Conservation (phyloP, 805 yeast species). For the Wickerhamomyces rabaulensis region DNA sequence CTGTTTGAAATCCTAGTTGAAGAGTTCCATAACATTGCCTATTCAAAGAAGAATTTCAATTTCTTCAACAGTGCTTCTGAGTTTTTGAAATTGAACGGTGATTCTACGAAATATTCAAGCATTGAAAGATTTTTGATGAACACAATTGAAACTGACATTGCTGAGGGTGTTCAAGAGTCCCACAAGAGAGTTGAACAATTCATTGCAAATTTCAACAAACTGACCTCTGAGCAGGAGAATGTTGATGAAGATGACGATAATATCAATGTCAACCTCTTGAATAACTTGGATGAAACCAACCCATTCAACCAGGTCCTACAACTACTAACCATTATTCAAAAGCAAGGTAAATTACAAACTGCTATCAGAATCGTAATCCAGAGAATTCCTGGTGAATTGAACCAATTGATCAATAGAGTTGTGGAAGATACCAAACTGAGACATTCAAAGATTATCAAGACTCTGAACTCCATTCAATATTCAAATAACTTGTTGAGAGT, state of each 20-base stretch:
- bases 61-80: slow-evolving; percentile 20
- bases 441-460: slow-evolving; percentile 39
- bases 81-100: slow-evolving; percentile 11
- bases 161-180: slow-evolving; percentile 40
- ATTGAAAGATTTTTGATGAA: slow-evolving; percentile 51
- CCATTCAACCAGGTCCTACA: slow-evolving; percentile 51
- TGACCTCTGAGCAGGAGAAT: slow-evolving; percentile 12
- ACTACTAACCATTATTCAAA: slow-evolving; percentile 51
- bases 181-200: slow-evolving; percentile 33
- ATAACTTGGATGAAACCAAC: slow-evolving; percentile 32
- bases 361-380: slow-evolving; percentile 50
- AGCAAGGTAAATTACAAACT: slow-evolving; percentile 54
- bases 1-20: slow-evolving; percentile 72
- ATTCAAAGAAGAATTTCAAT: slow-evolving; percentile 38
- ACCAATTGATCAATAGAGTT: slow-evolving; percentile 53
- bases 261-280: slow-evolving; percentile 22
- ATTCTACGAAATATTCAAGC: slow-evolving; percentile 28
- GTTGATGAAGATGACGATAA: slow-evolving; percentile 26
- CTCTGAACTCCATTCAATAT: slow-evolving; percentile 17
- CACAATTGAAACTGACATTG: slow-evolving; percentile 52
- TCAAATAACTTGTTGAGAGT: slow-evolving; percentile 16
- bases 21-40: slow-evolving; percentile 67
- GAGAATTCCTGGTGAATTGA: slow-evolving; percentile 57
- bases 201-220: slow-evolving; percentile 17
- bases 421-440: slow-evolving; percentile 60